Conservation (phyloP, 164 flowering plant species). For the Tinospora cordifolia region DNA sequence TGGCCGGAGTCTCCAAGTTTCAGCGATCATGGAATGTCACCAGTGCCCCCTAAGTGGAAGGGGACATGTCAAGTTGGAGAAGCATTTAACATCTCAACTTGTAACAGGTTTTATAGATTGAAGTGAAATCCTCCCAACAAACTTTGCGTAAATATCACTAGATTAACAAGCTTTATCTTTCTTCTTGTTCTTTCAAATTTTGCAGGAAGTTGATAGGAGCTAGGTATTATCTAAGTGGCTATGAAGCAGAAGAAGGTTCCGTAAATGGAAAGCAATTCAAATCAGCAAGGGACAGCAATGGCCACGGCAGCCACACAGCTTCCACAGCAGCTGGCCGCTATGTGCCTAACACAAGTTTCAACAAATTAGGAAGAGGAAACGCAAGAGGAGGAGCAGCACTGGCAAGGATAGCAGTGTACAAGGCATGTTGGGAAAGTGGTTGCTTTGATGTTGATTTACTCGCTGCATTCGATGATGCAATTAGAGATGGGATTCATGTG, state of each 20-base stretch:
- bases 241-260: conserved; percentile 49
- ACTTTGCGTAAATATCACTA: not conserved
- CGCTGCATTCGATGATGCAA: conserved; percentile 85
- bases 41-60: conserved; percentile 63
- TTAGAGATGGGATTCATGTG: conserved; percentile 67
- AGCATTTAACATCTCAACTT: conserved; percentile 57
- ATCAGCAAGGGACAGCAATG: conserved; percentile 66
- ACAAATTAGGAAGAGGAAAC: conserved; percentile 58
- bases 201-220: conserved; percentile 79
- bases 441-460: conserved; percentile 74
- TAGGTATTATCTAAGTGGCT: conserved; percentile 56
- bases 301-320: conserved; percentile 87
- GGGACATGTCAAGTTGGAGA: conserved; percentile 69
- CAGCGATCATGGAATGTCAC: conserved; percentile 59
- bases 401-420: conserved; percentile 75
- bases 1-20: conserved; percentile 89
- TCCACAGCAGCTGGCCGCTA: conserved; percentile 72
- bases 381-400: conserved; percentile 84
- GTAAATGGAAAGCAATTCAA: conserved; percentile 27
- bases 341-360: conserved; percentile 51
- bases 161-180: not conserved
- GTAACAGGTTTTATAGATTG: conserved; percentile 52
- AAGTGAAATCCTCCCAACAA: not conserved
- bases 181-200: not conserved
- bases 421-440: conserved; percentile 78